Conservation (phyloP, 1,284 basidiomycete species). For the Leccinum cinnamomeum region DNA sequence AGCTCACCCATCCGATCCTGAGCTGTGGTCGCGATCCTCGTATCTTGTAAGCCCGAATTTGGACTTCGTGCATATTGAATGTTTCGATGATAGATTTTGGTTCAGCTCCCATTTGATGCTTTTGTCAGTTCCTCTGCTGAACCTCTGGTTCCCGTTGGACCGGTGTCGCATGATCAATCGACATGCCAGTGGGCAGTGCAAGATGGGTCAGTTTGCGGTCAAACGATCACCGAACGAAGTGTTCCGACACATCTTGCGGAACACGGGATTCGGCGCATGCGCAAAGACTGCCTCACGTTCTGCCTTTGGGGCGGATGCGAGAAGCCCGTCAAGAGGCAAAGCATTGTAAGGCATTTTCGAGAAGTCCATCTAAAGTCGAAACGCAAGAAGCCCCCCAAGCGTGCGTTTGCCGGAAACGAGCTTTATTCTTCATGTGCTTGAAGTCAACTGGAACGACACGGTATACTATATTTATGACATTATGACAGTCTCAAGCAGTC, state of each 20-base stretch:
- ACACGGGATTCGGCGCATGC: conserved; percentile 18
- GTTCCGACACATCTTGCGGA: conserved; percentile 16
- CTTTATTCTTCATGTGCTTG: neutral
- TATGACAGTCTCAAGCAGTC: conserved; percentile 3
- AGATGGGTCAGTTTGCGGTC: conserved; percentile 6
- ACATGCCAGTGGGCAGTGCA: conserved; percentile 13
- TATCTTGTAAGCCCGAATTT: conserved; percentile 10
- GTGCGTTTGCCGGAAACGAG: neutral
- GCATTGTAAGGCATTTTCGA: conserved; percentile 12
- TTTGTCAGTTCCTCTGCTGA: neutral
- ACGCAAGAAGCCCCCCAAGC: conserved; percentile 6
- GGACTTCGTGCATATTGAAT: neutral
- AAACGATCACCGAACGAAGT: neutral
- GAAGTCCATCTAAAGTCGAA: conserved; percentile 20
- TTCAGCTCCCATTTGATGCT: neutral
- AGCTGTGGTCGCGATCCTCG: neutral
- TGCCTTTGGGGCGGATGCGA: conserved; percentile 23
- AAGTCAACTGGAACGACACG: neutral
- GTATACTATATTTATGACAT: neutral
- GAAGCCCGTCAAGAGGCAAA: conserved; percentile 1
- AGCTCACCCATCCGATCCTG: neutral
- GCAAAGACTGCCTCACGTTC: neutral
- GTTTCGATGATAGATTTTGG: neutral
- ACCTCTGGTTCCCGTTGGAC: neutral
- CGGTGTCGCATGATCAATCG: neutral